phyloP scores from a whole-genome alignment of 495 filamentous ascomycete species.

The Annulohypoxylon nitens region DNA sequence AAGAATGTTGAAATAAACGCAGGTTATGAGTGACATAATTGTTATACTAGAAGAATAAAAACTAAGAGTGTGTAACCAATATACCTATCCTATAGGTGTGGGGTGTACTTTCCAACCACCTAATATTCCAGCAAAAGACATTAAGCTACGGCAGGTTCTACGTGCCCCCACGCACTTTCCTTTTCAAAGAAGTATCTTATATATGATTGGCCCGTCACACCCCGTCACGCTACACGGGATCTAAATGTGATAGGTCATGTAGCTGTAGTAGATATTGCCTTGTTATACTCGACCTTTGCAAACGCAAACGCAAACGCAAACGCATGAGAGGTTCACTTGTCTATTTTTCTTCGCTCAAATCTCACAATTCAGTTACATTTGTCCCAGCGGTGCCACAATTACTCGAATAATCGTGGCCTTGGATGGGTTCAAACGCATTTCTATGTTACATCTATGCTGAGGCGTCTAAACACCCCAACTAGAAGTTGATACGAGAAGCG shows the following conservation, averaged over 20 bases:
- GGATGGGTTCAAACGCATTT: background rate
- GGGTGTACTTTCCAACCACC: no score
- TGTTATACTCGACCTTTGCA: no score
- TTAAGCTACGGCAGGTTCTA: background rate
- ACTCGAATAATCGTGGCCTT: background rate
- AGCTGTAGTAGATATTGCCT: no score
- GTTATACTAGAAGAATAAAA: no score
- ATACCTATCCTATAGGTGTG: no score
- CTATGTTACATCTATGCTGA: background rate
- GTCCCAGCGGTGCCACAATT: background rate
- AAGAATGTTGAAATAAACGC: no score
- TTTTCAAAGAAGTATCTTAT: background rate
- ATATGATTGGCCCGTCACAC: background rate
- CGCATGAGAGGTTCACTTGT: background rate
- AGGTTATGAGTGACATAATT: no score
- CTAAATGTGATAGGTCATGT: slow-evolving; percentile 4
- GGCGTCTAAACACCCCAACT: no score
- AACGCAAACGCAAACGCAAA: no score
- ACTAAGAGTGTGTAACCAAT: no score
- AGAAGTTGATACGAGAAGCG: no score
- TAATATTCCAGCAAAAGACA: background rate
- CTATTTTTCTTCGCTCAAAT: background rate
- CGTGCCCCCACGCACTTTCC: background rate
- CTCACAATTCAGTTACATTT: background rate
- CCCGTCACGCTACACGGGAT: background rate